Evolutionary conservation across 2,329 filamentous ascomycete species (phyloP), one percentile per base, ranked within the genome.

Genomic region (Ustulina deusta): DNA sequence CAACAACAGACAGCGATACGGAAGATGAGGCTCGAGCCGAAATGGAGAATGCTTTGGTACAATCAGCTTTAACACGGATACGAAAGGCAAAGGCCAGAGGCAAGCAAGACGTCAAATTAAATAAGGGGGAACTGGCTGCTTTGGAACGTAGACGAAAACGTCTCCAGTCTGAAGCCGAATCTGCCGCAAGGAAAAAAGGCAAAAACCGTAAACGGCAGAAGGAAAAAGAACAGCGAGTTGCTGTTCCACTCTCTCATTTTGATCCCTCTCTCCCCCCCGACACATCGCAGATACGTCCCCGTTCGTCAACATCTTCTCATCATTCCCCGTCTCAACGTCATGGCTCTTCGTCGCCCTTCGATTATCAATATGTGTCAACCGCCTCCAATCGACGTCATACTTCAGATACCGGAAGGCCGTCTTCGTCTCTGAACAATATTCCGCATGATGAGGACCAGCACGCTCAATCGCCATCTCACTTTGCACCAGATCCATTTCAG

Each of bases 1-100:
- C 83, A 63, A 82, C 84, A 58, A 78, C 78, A 42, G 83, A 83
- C n/a, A 81, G 84, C 51, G 83, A 84, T 57, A 81, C 82, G 61
- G 81, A 86, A 52, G 83, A 87, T 62, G 84, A 89, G 60, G 86
- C 86, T 69, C 84, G 88, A 69, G 75, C 89, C 70, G 84, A 86
- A 66, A 83, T 87, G 73, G 93, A 97, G 77, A 91, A 95, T 73
- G 85, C 87, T 70, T 80, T 97, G 73, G 89, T 96, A 71, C 90
- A 94, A 71, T 89, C 89, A 71, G 94, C 94, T 46, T 82, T 97
- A 79, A 89, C 90, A 74, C 91, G 93, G 72, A 97, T 97, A 76
- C 88, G 90, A 71, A 87, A 89, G 71, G 93, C 94, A 17, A 90
- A 93, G 77, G 88, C 88, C 70, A 89, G 89, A 75, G 94, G 94